Conservation (phyloP, 2,329 filamentous ascomycete genomes). For the Pseudogymnoascus sp. region DNA sequence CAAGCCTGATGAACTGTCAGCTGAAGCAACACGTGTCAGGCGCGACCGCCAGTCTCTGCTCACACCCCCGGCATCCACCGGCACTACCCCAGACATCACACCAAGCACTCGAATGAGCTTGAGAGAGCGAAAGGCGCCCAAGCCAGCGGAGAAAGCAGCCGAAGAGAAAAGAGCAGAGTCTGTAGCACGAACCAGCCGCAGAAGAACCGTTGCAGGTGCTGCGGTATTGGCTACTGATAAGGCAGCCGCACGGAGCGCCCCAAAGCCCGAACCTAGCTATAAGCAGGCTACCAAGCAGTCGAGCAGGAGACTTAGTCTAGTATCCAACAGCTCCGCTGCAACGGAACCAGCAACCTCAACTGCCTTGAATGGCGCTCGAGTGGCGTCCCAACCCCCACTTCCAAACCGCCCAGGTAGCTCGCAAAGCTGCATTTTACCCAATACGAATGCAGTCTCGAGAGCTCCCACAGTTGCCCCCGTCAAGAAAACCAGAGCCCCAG, state of each 20-base stretch:
- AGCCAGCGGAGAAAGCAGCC: slow-evolving; percentile 42
- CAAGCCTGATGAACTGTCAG: slow-evolving; percentile 69
- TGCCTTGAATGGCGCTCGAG: slow-evolving; percentile 16
- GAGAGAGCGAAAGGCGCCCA: slow-evolving; percentile 58
- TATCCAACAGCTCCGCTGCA: slow-evolving; percentile 32
- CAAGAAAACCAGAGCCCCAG: slow-evolving; percentile 52
- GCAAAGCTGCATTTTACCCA: slow-evolving; percentile 33
- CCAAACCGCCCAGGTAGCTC: slow-evolving; percentile 34
- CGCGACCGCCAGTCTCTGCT: slow-evolving; percentile 56
- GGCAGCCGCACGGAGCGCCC: slow-evolving; percentile 27
- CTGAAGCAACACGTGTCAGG: slow-evolving; percentile 54
- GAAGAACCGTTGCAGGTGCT: slow-evolving; percentile 54
- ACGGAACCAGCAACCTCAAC: slow-evolving; percentile 19
- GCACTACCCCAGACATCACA: slow-evolving; percentile 22
- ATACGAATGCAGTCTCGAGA: slow-evolving; percentile 36
- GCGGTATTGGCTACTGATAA: slow-evolving; percentile 40
- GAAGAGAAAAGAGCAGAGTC: slow-evolving; percentile 39
- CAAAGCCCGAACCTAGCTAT: slow-evolving; percentile 25
- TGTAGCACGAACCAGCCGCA: slow-evolving; percentile 36
- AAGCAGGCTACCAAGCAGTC: slow-evolving; percentile 23
- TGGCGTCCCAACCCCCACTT: slow-evolving; percentile 5
- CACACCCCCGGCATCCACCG: slow-evolving; percentile 30
- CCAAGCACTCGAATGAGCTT: slow-evolving; percentile 60
- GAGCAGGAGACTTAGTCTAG: slow-evolving; percentile 36
- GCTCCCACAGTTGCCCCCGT: slow-evolving; percentile 33